These are phyloP conservation scores for Colletotrichum sp. DNA, from an alignment of 2,329 filamentous ascomycete species.

Conservation along the genomic window DNA sequence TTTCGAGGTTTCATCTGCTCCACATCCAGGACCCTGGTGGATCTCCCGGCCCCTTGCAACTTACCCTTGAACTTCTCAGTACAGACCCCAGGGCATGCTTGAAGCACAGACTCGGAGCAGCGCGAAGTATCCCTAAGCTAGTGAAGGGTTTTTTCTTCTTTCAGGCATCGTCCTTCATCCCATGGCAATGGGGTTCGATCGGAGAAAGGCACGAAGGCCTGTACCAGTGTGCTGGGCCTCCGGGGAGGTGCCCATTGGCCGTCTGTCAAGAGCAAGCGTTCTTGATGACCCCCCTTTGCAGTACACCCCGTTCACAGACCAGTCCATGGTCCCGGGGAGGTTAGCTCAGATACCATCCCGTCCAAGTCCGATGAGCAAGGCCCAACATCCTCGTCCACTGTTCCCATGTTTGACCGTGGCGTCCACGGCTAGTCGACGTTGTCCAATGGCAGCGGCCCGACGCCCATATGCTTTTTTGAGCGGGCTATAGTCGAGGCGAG, in stretches of 20 bases:
- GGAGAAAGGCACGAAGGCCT: slow-evolving; percentile 1
- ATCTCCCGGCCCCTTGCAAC: slow-evolving; percentile 14
- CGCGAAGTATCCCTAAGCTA: not conserved
- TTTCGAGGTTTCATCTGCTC: slow-evolving; percentile 18
- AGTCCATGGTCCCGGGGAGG: not conserved
- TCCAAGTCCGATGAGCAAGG: not conserved
- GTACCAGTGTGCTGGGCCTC: slow-evolving; percentile 11
- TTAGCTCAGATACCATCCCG: slow-evolving; percentile 8
- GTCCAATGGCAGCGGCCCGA: slow-evolving; percentile 4
- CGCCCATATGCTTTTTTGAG: slow-evolving; percentile 5
- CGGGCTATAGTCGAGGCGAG: slow-evolving; percentile 12
- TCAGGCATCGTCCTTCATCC: slow-evolving; percentile 10
- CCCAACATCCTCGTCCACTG: not conserved
- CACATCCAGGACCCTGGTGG: slow-evolving; percentile 6
- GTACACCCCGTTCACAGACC: not conserved
- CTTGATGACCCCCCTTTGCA: not conserved
- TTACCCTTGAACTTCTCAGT: not conserved
- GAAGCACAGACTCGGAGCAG: not conserved
- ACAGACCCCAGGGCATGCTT: not conserved
- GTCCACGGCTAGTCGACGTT: slow-evolving; percentile 4
- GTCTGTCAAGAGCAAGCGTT: not conserved
- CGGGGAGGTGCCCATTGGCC: slow-evolving; percentile 16
- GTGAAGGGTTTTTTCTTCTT: not conserved
- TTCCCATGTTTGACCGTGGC: slow-evolving; percentile 17
- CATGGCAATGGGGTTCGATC: not conserved